These are phyloP conservation scores for Russula emetica DNA, from an alignment of 768 basidiomycete genomes.

Conservation along the genomic window DNA sequence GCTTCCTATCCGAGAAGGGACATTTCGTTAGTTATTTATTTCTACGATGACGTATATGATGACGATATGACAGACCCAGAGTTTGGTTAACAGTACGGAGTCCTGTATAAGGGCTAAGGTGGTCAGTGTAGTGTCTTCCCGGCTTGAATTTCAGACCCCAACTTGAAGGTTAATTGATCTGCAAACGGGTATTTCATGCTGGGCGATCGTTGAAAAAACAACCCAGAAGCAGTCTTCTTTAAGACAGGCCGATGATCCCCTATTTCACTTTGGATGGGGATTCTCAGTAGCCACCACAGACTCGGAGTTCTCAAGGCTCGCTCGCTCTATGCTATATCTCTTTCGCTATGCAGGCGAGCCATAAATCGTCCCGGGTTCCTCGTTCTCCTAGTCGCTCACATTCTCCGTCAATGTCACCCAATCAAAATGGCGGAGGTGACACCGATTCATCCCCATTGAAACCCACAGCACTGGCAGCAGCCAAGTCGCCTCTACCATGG, in stretches of 20 bases:
- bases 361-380: neutral
- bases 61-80: too few species aligned
- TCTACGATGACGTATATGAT: too few species aligned
- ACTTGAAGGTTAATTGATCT: neutral
- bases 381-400: neutral
- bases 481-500: slow-evolving; percentile 15
- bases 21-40: too few species aligned
- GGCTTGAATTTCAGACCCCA: neutral
- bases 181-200: neutral
- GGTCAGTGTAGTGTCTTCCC: too few species aligned
- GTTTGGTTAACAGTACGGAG: too few species aligned
- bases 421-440: neutral
- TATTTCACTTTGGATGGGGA: too few species aligned
- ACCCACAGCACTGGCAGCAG: neutral
- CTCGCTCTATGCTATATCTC: too few species aligned
- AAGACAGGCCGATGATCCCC: neutral
- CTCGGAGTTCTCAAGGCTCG: too few species aligned
- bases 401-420: neutral
- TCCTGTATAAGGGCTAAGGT: too few species aligned
- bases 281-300: too few species aligned
- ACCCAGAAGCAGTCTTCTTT: neutral
- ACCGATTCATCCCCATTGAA: neutral
- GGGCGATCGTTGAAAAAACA: neutral
- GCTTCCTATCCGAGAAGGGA: too few species aligned
- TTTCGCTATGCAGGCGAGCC: neutral